These are phyloP conservation scores for Kockiozyma suomiensis DNA, from an alignment of 805 yeast genomes.

Conservation along the genomic window DNA sequence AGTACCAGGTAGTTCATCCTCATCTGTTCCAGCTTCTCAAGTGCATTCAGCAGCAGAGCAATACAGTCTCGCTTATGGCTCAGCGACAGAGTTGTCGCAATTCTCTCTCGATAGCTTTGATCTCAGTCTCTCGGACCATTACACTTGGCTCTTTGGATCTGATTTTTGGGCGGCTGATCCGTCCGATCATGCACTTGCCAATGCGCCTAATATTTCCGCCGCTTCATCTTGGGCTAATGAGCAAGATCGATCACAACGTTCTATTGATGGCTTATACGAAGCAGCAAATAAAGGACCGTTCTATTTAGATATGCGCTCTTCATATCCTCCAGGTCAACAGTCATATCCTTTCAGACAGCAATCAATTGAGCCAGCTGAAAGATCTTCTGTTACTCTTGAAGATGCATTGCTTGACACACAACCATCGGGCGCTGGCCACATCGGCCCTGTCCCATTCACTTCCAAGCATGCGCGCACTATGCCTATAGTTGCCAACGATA, in stretches of 20 bases:
- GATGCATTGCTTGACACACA: conserved; percentile 6
- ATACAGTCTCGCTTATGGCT: conserved; percentile 14
- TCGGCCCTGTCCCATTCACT: conserved; percentile 10
- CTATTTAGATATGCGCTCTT: background rate
- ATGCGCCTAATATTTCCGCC: background rate
- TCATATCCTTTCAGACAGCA: background rate
- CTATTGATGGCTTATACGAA: background rate
- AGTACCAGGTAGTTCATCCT: too few species aligned
- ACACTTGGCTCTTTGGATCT: conserved; percentile 39
- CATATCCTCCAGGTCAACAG: background rate
- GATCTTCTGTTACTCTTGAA: conserved; percentile 12
- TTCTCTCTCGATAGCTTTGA: conserved; percentile 34
- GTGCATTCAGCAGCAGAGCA: conserved; percentile 4
- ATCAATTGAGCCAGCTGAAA: background rate
- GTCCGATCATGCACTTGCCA: conserved; percentile 8
- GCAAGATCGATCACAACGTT: background rate
- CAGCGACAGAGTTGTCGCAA: conserved; percentile 16
- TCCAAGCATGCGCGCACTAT: conserved; percentile 11
- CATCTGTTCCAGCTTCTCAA: background rate
- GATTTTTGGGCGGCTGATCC: conserved; percentile 35
- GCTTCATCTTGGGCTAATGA: background rate
- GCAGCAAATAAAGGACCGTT: background rate
- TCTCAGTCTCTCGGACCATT: conserved; percentile 36
- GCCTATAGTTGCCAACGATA: conserved; percentile 14
- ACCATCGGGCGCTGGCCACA: background rate